Conservation (phyloP, 2,329 filamentous ascomycete genomes). For the Colletotrichum liriopes region DNA sequence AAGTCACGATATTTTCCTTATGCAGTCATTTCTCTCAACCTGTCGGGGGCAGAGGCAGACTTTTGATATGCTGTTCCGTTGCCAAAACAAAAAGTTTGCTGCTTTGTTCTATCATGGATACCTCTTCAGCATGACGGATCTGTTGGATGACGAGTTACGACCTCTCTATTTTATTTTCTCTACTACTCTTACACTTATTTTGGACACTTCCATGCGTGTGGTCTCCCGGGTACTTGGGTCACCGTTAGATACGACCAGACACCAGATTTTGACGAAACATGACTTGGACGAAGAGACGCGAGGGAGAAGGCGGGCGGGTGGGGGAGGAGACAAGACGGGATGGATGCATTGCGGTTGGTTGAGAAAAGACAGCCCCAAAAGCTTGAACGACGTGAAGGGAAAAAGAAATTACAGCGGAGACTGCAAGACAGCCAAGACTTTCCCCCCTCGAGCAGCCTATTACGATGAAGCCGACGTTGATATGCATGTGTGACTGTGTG, state of each 20-base stretch:
- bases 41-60: conserved; percentile 40
- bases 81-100: conserved; percentile 41
- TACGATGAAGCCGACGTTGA: conserved; percentile 4
- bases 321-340: neutral
- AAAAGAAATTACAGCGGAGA: conserved; percentile 6
- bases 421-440: conserved; percentile 10
- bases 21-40: conserved; percentile 41
- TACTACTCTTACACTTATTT: conserved; percentile 12
- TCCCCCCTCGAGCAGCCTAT: neutral
- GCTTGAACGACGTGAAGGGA: neutral
- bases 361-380: neutral
- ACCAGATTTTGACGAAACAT: conserved; percentile 18
- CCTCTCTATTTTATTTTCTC: conserved; percentile 14
- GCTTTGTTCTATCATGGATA: conserved; percentile 44
- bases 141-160: conserved; percentile 44
- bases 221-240: conserved; percentile 15
- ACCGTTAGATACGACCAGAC: conserved; percentile 25
- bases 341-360: neutral
- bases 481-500: neutral
- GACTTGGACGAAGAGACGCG: conserved; percentile 17
- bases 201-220: conserved; percentile 17
- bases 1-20: conserved; percentile 40
- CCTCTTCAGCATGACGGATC: conserved; percentile 44
- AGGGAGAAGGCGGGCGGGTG: neutral
- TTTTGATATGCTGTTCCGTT: conserved; percentile 37